phyloP scores from a whole-genome alignment of 179 eudicot species.

The Beta corolliflora region DNA sequence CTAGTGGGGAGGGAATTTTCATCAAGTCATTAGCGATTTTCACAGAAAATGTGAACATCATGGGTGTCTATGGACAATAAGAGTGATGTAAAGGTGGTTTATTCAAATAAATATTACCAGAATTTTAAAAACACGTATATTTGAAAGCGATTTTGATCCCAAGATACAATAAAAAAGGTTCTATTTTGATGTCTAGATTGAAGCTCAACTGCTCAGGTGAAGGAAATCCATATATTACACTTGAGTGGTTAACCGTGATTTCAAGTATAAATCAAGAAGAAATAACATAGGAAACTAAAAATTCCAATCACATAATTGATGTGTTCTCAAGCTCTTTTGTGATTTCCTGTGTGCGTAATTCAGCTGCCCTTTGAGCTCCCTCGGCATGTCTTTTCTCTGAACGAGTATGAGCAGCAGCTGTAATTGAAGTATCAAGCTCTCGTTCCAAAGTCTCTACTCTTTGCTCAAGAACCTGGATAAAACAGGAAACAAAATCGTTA shows the following conservation, averaged over 20 bases:
- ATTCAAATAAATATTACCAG: no score
- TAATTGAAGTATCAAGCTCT: constrained; percentile 88
- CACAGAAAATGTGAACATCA: no score
- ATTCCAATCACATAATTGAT: constrained; percentile 52
- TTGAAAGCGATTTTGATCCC: background rate
- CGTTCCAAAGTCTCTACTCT: constrained; percentile 87
- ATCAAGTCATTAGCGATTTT: no score
- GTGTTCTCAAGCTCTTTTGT: constrained; percentile 95
- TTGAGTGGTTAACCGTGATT: background rate
- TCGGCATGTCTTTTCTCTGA: constrained; percentile 91
- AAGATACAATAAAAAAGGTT: no score
- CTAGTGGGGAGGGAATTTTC: no score
- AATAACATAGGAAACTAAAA: background rate
- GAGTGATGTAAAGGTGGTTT: no score
- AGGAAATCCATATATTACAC: no score
- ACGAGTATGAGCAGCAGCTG: constrained; percentile 98
- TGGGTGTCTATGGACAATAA: no score
- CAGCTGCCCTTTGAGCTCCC: constrained; percentile 88
- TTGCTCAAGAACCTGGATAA: constrained; percentile 81
- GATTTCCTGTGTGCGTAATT: constrained; percentile 68
- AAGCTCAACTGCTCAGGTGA: no score
- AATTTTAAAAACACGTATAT: no score
- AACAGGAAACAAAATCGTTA: constrained; percentile 1
- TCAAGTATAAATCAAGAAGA: background rate
- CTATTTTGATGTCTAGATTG: no score